A percentile compares a stretch with the other conserved stretches of the same genome.
Conservation (phyloP, 768 basidiomycete genomes). For the Mycena belliarum region DNA sequence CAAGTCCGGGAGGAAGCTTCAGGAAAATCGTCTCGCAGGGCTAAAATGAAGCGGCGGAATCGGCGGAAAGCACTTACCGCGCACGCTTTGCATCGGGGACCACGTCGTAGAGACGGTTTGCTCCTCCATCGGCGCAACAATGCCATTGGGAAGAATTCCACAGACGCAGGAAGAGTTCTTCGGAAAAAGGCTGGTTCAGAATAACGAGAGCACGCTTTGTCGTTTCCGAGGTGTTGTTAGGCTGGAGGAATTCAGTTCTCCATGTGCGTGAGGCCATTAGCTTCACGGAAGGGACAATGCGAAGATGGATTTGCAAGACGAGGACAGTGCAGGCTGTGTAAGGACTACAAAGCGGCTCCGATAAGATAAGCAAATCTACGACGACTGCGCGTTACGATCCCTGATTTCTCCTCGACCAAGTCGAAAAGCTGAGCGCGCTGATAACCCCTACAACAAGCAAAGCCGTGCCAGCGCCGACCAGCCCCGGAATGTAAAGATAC, state of each 20-base stretch:
- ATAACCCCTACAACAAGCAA: slow-evolving; percentile 77
- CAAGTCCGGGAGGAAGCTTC: slow-evolving; percentile 76
- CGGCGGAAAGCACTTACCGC: slow-evolving; percentile 13
- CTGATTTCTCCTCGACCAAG: slow-evolving; percentile 67
- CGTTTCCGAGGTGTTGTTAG: neutral
- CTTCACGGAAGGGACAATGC: slow-evolving; percentile 2
- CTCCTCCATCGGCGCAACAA: slow-evolving; percentile 86
- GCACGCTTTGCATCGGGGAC: slow-evolving; percentile 27
- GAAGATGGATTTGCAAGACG: neutral
- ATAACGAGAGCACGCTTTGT: slow-evolving; percentile 68
- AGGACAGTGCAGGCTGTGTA: neutral
- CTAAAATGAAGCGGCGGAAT: slow-evolving; percentile 11
- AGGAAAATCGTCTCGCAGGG: neutral
- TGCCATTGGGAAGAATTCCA: slow-evolving; percentile 56
- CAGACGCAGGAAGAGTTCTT: slow-evolving; percentile 57
- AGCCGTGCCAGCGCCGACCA: slow-evolving; percentile 85
- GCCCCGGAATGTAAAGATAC: slow-evolving; percentile 77
- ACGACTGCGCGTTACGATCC: slow-evolving; percentile 47
- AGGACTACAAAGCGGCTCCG: too few relatives aligned
- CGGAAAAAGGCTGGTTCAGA: slow-evolving; percentile 86
- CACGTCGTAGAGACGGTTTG: slow-evolving; percentile 76
- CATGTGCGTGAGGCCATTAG: slow-evolving; percentile 38
- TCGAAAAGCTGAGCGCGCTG: slow-evolving; percentile 75
- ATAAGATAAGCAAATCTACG: slow-evolving; percentile 15
- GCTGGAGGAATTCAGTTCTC: slow-evolving; percentile 43